A percentile compares a stretch with the other conserved stretches of the same genome.
phyloP scores from a whole-genome alignment of 257 asterid genomes.

The Przewalskia tangutica region DNA sequence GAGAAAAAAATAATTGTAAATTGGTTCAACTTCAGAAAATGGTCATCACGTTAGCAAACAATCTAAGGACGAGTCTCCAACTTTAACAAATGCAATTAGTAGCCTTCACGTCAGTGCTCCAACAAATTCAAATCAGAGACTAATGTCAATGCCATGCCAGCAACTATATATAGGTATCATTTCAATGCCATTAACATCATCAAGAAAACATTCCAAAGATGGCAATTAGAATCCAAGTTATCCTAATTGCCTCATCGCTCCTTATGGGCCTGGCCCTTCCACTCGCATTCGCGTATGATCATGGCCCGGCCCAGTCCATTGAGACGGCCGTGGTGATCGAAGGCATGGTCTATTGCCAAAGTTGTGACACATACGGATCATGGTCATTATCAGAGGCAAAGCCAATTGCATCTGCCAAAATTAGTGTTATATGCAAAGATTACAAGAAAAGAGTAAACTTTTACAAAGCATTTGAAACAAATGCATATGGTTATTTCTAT shows the following conservation, averaged over 20 bases:
- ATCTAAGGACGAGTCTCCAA: neutral
- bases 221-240: slow-evolving; percentile 36
- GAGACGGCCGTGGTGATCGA: slow-evolving; percentile 61
- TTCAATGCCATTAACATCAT: neutral
- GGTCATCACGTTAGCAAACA: too few species aligned
- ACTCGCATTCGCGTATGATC: slow-evolving; percentile 14
- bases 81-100: neutral
- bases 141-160: neutral
- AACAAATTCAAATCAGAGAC: too few species aligned
- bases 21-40: too few species aligned
- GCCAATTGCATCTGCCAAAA: slow-evolving; percentile 42
- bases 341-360: slow-evolving; percentile 73
- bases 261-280: slow-evolving; percentile 27
- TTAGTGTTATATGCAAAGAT: slow-evolving; percentile 73
- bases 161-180: slow-evolving; percentile 23
- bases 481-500: slow-evolving; percentile 60
- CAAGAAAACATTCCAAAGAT: slow-evolving; percentile 14
- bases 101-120: neutral
- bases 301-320: slow-evolving; percentile 14
- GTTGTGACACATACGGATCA: slow-evolving; percentile 40
- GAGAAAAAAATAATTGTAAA: too few species aligned
- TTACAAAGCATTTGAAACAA: slow-evolving; percentile 56
- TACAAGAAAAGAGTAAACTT: slow-evolving; percentile 47
- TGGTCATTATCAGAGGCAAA: slow-evolving; percentile 49
- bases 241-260: slow-evolving; percentile 14